Conservation (phyloP, 345 rosid species). For the Leavenworthia alabamica region DNA sequence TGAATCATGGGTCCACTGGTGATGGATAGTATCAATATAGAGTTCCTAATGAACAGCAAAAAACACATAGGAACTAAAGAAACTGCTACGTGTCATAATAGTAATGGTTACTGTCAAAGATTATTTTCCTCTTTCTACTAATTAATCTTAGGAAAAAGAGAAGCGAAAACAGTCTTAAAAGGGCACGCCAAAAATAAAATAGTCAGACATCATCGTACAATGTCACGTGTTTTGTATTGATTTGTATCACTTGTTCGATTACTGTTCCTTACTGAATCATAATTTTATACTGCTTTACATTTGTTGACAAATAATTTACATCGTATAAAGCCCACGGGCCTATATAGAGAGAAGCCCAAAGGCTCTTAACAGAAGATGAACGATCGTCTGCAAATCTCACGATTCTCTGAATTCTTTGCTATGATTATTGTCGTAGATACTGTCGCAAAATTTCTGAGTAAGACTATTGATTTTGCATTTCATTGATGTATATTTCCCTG, state of each 20-base stretch:
- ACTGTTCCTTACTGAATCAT: not conserved
- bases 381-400: not conserved
- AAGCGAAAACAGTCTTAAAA: slow-evolving; percentile 2
- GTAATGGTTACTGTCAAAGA: not conserved
- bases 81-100: not conserved
- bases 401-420: not conserved
- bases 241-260: not conserved
- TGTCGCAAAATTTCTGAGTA: not conserved
- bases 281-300: not conserved
- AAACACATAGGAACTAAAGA: not conserved
- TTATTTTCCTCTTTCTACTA: not conserved
- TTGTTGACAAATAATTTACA: not conserved
- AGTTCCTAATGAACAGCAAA: not conserved
- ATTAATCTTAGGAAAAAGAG: not conserved
- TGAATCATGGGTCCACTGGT: not conserved
- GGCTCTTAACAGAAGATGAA: not conserved
- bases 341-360: slow-evolving; percentile 3
- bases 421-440: not conserved
- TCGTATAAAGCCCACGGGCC: not conserved
- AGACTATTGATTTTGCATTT: not conserved
- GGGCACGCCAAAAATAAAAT: not conserved
- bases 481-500: not conserved
- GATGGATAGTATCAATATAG: not conserved
- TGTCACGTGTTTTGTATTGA: slow-evolving; percentile 26
- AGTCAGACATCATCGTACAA: slow-evolving; percentile 26